These are phyloP conservation scores for Prosopis cineraria DNA, from an alignment of 306 rosid species.

Conservation along the genomic window DNA sequence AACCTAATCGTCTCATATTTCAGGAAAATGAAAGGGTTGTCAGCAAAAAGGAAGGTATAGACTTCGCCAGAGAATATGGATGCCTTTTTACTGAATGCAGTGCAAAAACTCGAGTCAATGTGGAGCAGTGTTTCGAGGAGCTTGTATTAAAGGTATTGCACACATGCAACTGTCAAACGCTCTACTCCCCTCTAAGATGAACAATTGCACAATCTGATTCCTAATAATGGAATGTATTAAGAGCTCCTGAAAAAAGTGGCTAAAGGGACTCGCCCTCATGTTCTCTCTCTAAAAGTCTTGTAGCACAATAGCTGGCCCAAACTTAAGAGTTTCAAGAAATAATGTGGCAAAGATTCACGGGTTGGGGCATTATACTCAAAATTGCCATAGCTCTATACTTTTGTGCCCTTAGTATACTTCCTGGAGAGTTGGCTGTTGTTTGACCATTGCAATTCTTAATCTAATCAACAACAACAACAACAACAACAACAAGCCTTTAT, in stretches of 20 bases:
- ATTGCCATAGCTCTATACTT: background rate
- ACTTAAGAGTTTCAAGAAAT: background rate
- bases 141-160: conserved; percentile 69
- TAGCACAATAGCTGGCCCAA: background rate
- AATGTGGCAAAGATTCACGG: background rate
- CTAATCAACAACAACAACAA: conserved; percentile 3
- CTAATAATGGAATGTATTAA: background rate
- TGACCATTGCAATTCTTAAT: background rate
- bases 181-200: background rate
- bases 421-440: background rate
- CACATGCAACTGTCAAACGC: conserved; percentile 9
- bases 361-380: background rate
- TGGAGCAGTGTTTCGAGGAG: conserved; percentile 77
- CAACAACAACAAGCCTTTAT: too few species aligned
- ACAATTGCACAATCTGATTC: background rate
- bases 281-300: background rate
- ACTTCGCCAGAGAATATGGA: conserved; percentile 78
- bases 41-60: conserved; percentile 67
- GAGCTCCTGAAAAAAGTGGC: background rate
- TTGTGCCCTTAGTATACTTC: background rate
- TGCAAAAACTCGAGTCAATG: conserved; percentile 79
- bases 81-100: conserved; percentile 76
- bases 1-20: conserved; percentile 14
- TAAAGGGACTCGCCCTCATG: background rate
- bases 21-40: conserved; percentile 84